Conservation (phyloP, 2,329 filamentous ascomycete species). For the Epichloe scottii region DNA sequence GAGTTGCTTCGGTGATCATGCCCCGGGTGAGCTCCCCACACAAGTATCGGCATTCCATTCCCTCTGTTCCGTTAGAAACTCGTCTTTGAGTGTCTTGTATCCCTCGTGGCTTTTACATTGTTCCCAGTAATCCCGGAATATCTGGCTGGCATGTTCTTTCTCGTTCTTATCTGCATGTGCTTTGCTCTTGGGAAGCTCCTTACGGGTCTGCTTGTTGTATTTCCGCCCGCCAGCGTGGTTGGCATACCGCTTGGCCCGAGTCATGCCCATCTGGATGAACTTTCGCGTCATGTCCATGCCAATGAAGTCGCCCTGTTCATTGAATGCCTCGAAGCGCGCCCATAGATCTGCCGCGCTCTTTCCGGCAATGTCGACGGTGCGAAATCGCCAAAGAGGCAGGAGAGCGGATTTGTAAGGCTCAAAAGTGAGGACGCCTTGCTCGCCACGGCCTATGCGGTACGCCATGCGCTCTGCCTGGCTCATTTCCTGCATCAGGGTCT, state of each 20-base stretch:
- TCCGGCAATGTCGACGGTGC: background rate
- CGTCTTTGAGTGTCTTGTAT: background rate
- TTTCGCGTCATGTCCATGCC: constrained; percentile 1
- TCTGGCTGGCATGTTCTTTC: background rate
- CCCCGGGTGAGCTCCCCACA: too few relatives aligned
- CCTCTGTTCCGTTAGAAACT: background rate
- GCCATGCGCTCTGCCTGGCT: background rate
- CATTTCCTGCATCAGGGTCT: background rate
- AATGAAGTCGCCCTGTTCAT: background rate
- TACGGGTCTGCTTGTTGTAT: background rate
- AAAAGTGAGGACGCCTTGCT: constrained; percentile 1
- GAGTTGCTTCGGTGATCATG: too few relatives aligned
- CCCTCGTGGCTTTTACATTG: background rate
- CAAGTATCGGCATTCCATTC: background rate
- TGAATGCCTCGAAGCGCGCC: background rate
- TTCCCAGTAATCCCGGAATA: background rate
- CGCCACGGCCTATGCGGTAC: background rate
- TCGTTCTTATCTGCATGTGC: background rate
- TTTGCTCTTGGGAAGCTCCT: background rate
- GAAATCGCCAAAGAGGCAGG: background rate
- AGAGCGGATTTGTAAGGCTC: background rate
- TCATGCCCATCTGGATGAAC: constrained; percentile 2
- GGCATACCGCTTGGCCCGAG: background rate
- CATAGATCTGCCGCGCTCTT: background rate
- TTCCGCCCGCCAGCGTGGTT: constrained; percentile 1